Evolutionary conservation across 208 protist species (phyloP), one percentile per base, ranked within the genome.

Genomic region (Trypanosoma melophagium): DNA sequence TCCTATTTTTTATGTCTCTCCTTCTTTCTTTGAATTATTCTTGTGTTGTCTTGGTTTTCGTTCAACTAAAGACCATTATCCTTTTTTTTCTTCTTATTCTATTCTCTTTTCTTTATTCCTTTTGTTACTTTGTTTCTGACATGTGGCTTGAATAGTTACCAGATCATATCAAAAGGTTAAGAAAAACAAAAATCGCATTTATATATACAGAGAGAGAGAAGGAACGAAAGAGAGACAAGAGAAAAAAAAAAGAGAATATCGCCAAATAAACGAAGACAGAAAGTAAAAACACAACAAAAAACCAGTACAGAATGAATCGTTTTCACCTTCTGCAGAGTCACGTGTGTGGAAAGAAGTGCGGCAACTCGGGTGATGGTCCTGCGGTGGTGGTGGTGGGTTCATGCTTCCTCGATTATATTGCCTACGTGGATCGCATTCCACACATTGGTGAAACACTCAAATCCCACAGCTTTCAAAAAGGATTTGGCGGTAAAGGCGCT

Each of bases 401-500:
- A 0, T 97, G 89, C 74, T 96, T 96, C 62, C 56, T 97, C 21
- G 94, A 97, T 70, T 95, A 97, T 74, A 63, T 95, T 45, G 83
- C 86, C 38, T 97, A 94, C 53, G 93, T 97, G 10, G 80, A 92
- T 25, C 86, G 82, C 76, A 63, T 95, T 61, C 94, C 94, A 16
- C 82, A 93, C 72, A 63, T 87, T 25, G 93, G 95, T n/a, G 93
- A 98, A 79, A 97, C 95, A n/a, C 83, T 97, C 69, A 85, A 91
- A 68, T 95, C 84, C 2, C 38, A 80, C 60, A 82, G 63, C 21
- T 97, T 96, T 67, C 55, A 80, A 40, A 92, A 94, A 74, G 89
- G 90, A 7, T 98, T 97, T 74, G 95, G 95, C 44, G 95, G 95
- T 4, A 98, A 98, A 70, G 95, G 95, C n/a, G 91, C 90, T 9